These are phyloP conservation scores for Fusarium nanum DNA, from an alignment of 2,329 filamentous ascomycete genomes.

Conservation along the genomic window DNA sequence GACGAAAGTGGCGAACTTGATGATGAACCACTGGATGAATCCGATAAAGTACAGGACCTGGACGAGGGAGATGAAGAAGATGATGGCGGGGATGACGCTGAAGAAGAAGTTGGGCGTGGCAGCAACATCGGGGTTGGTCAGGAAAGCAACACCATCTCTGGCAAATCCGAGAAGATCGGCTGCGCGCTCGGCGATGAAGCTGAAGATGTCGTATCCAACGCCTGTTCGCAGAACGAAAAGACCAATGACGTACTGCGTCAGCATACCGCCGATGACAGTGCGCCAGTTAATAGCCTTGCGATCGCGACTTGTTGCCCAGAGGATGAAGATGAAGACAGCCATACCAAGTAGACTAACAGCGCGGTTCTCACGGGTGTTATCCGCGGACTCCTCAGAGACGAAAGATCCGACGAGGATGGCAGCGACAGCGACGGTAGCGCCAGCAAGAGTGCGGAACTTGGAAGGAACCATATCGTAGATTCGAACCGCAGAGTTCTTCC, in stretches of 20 bases:
- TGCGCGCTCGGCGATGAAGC: slow-evolving; percentile 83
- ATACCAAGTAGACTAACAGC: slow-evolving; percentile 85
- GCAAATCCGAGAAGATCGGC: slow-evolving; percentile 81
- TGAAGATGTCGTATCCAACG: slow-evolving; percentile 90
- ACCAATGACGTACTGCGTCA: slow-evolving; percentile 87
- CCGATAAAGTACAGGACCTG: slow-evolving; percentile 86
- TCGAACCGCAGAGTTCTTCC: slow-evolving; percentile 72
- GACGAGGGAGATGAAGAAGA: slow-evolving; percentile 96
- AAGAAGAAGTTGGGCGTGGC: slow-evolving; percentile 75
- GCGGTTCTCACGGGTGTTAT: slow-evolving; percentile 84
- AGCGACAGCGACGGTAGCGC: slow-evolving; percentile 71
- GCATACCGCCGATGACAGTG: slow-evolving; percentile 88
- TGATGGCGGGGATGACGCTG: slow-evolving; percentile 86
- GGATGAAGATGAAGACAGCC: slow-evolving; percentile 71
- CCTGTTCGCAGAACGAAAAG: slow-evolving; percentile 86
- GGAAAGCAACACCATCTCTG: slow-evolving; percentile 76
- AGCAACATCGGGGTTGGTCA: slow-evolving; percentile 62
- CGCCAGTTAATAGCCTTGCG: slow-evolving; percentile 75
- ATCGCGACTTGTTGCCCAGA: slow-evolving; percentile 79
- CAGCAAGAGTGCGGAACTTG: slow-evolving; percentile 71
- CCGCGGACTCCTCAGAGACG: slow-evolving; percentile 73
- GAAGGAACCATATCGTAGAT: slow-evolving; percentile 73
- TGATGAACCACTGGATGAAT: slow-evolving; percentile 88
- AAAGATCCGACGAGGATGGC: slow-evolving; percentile 85
- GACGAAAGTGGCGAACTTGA: slow-evolving; percentile 89